Evolutionary conservation across 805 yeast genomes (phyloP).

Genomic region (Wickerhamomyces mucosus): DNA sequence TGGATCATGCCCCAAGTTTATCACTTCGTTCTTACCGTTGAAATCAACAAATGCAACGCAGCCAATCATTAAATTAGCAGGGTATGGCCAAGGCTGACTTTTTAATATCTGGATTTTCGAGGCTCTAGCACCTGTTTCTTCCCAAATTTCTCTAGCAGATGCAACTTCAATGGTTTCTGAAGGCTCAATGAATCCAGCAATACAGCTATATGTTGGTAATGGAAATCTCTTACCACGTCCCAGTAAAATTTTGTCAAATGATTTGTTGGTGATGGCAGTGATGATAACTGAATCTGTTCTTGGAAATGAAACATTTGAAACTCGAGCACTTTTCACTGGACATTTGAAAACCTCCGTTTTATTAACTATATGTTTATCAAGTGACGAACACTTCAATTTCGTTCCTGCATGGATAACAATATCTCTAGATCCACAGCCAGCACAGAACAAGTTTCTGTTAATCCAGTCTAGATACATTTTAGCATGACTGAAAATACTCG

Average conservation of each 20-base stretch:
- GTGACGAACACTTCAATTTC: conserved; percentile 37
- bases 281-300: conserved; percentile 87
- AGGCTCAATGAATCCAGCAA: conserved; percentile 96
- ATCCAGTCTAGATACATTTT: conserved; percentile 86
- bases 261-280: conserved; percentile 60
- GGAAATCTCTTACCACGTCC: conserved; percentile 63
- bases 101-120: conserved; percentile 47
- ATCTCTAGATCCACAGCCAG: conserved; percentile 71
- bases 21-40: conserved; percentile 52
- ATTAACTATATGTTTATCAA: not conserved
- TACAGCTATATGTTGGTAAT: conserved; percentile 60
- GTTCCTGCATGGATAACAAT: conserved; percentile 62
- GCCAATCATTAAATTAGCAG: conserved; percentile 89
- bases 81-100: conserved; percentile 98
- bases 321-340: conserved; percentile 31
- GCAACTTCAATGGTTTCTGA: conserved; percentile 88
- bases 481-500: conserved; percentile 70
- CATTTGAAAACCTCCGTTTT: conserved; percentile 14
- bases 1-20: conserved; percentile 72
- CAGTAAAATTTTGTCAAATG: conserved; percentile 52
- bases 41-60: conserved; percentile 74
- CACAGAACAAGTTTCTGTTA: conserved; percentile 64
- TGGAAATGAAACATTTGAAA: conserved; percentile 81
- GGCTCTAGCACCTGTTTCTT: conserved; percentile 81
- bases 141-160: conserved; percentile 85